A percentile compares a stretch with the other conserved stretches of the same genome.
phyloP scores from a whole-genome alignment of 768 basidiomycete genomes.

The Mrakia blollopis region DNA sequence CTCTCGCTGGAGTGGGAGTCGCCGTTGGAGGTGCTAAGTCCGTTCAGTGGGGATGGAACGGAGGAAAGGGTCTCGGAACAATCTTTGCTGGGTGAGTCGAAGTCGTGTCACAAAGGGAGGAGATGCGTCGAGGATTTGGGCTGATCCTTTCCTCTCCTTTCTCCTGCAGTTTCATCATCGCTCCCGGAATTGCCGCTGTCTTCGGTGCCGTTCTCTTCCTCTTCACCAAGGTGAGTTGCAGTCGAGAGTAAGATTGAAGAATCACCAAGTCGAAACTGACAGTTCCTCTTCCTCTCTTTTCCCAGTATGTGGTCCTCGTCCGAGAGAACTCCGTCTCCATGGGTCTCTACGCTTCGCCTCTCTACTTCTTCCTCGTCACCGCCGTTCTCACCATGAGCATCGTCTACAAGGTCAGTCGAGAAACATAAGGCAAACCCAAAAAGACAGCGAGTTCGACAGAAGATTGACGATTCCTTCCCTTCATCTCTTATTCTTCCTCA shows the following conservation, averaged over 20 bases:
- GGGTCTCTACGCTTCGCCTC: conserved; percentile 42
- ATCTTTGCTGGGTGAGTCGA: conserved; percentile 12
- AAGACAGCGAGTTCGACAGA: too few species aligned
- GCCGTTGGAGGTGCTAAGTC: conserved; percentile 45
- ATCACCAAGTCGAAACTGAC: not conserved
- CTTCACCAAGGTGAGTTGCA: conserved; percentile 4
- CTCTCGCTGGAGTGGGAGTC: conserved; percentile 49
- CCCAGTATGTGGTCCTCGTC: conserved; percentile 43
- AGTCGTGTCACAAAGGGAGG: not conserved
- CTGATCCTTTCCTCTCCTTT: not conserved
- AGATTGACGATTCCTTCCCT: too few species aligned
- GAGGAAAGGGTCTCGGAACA: conserved; percentile 42
- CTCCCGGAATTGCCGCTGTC: conserved; percentile 28
- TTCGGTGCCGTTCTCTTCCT: conserved; percentile 23
- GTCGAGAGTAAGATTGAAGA: too few species aligned
- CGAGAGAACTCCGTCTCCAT: conserved; percentile 42
- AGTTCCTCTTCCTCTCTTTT: conserved; percentile 42
- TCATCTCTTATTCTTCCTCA: too few species aligned
- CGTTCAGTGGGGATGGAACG: conserved; percentile 50
- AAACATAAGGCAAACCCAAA: too few species aligned
- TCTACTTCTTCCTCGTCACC: conserved; percentile 38
- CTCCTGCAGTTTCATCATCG: conserved; percentile 40
- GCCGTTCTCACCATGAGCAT: conserved; percentile 48
- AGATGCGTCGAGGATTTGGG: too few species aligned
- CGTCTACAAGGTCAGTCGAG: conserved; percentile 41